Evolutionary conservation across 1,139 yeast species (phyloP).

Genomic region (Scheffersomyces cryptocercus): DNA sequence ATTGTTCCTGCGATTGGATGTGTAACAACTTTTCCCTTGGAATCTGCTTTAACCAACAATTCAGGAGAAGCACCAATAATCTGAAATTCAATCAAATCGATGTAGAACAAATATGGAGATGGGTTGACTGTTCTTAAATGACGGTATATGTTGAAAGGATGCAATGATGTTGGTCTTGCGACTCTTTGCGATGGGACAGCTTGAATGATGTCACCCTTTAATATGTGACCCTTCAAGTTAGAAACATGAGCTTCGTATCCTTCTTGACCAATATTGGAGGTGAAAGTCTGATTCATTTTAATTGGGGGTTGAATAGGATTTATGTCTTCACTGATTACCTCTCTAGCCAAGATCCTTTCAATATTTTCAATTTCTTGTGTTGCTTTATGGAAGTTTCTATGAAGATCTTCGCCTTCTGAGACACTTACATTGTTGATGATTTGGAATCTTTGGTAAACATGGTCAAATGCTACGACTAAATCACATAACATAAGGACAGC

Average conservation of each 20-base stretch:
- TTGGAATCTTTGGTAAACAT: slow-evolving; percentile 90
- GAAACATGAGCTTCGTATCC: slow-evolving; percentile 87
- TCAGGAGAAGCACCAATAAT: slow-evolving; percentile 98
- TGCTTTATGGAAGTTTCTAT: slow-evolving; percentile 58
- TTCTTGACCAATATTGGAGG: slow-evolving; percentile 87
- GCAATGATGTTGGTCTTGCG: slow-evolving; percentile 90
- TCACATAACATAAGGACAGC: slow-evolving; percentile 91
- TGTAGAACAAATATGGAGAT: slow-evolving; percentile 91
- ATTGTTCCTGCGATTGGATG: slow-evolving; percentile 99
- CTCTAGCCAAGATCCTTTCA: slow-evolving; percentile 48
- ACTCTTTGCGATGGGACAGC: slow-evolving; percentile 98
- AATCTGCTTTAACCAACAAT: slow-evolving; percentile 78
- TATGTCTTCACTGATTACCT: slow-evolving; percentile 31
- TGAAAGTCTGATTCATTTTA: slow-evolving; percentile 60
- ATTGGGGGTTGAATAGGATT: slow-evolving; percentile 70
- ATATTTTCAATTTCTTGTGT: slow-evolving; percentile 56
- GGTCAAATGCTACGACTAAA: slow-evolving; percentile 86
- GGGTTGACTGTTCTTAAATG: slow-evolving; percentile 96
- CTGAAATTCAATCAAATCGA: slow-evolving; percentile 89
- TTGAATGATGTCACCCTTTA: slow-evolving; percentile 91
- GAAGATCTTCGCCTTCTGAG: slow-evolving; percentile 39
- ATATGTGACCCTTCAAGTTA: slow-evolving; percentile 73
- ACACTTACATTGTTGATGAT: slow-evolving; percentile 76
- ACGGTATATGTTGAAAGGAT: slow-evolving; percentile 94
- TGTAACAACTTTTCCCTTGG: slow-evolving; percentile 72